Conservation (phyloP, 2,329 filamentous ascomycete genomes). For the Arthrobotrys entomopaga region DNA sequence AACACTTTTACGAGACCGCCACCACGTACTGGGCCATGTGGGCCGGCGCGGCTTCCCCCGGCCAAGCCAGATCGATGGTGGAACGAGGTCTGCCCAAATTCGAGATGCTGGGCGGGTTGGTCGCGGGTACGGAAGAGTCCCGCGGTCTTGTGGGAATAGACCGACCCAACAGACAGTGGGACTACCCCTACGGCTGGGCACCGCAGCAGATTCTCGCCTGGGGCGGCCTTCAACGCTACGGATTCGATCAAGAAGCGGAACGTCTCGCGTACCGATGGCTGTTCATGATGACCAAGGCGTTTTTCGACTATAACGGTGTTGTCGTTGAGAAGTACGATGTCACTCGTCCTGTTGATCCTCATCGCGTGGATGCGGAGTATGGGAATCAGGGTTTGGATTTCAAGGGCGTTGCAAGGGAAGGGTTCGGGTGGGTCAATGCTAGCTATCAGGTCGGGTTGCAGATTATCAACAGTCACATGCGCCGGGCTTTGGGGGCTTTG, state of each 20-base stretch:
- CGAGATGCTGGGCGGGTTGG: conserved; percentile 84
- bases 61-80: conserved; percentile 86
- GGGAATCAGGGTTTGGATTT: conserved; percentile 96
- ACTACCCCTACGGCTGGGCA: conserved; percentile 97
- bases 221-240: conserved; percentile 90
- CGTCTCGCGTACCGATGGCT: conserved; percentile 94
- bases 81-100: conserved; percentile 83
- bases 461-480: conserved; percentile 87
- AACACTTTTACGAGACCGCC: conserved; percentile 84
- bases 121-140: conserved; percentile 89
- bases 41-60: conserved; percentile 86
- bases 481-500: conserved; percentile 84
- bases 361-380: conserved; percentile 95
- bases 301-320: conserved; percentile 97
- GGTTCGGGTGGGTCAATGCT: conserved; percentile 98
- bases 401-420: conserved; percentile 94
- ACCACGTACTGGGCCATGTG: conserved; percentile 98
- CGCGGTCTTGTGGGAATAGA: conserved; percentile 81
- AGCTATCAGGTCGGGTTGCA: conserved; percentile 94
- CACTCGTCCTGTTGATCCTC: conserved; percentile 85
- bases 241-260: conserved; percentile 89
- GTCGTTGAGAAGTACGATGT: conserved; percentile 99
- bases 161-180: conserved; percentile 95
- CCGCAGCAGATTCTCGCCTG: conserved; percentile 98
- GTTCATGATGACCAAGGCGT: conserved; percentile 98